Evolutionary conservation across 1,139 yeast species (phyloP).

Genomic region (Candida buenavistaensis): DNA sequence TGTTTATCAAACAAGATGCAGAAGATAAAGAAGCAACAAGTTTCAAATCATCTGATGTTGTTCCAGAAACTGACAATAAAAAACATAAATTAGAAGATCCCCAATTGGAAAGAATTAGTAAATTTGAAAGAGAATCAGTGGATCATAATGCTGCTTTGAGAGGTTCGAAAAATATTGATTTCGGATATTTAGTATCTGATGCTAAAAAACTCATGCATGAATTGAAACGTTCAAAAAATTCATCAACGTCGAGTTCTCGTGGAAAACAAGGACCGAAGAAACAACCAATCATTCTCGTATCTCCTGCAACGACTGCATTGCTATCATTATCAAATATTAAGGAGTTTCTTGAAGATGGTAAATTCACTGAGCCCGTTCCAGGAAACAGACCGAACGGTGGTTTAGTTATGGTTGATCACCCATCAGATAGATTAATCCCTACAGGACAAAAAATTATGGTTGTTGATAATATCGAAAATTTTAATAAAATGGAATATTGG

Average conservation of each 20-base stretch:
- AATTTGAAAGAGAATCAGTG: slow-evolving; percentile 64
- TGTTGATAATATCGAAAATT: slow-evolving; percentile 84
- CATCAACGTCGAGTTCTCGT: slow-evolving; percentile 14
- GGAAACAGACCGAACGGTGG: slow-evolving; percentile 39
- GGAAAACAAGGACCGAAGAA: slow-evolving; percentile 29
- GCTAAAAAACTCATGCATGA: slow-evolving; percentile 63
- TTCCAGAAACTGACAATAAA: slow-evolving; percentile 11
- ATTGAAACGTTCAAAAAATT: slow-evolving; percentile 43
- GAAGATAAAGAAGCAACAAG: slow-evolving; percentile 14
- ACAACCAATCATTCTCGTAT: slow-evolving; percentile 89
- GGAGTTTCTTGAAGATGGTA: slow-evolving; percentile 76
- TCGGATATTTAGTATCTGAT: slow-evolving; percentile 70
- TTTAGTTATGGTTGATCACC: slow-evolving; percentile 55
- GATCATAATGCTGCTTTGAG: slow-evolving; percentile 82
- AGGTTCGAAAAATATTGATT: slow-evolving; percentile 75
- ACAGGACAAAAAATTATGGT: slow-evolving; percentile 66
- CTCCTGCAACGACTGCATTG: slow-evolving; percentile 93
- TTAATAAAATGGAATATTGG: slow-evolving; percentile 96
- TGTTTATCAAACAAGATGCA: slow-evolving; percentile 39
- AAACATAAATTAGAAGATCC: slow-evolving; percentile 51
- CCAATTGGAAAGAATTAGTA: slow-evolving; percentile 51
- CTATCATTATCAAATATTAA: slow-evolving; percentile 80
- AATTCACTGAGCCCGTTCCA: slow-evolving; percentile 59
- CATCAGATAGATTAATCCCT: slow-evolving; percentile 54
- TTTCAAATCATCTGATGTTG: slow-evolving; percentile 9